Evolutionary conservation across 768 basidiomycete genomes (phyloP), one percentile per base, ranked within the genome.

Genomic region (Tephrocybe sp.): DNA sequence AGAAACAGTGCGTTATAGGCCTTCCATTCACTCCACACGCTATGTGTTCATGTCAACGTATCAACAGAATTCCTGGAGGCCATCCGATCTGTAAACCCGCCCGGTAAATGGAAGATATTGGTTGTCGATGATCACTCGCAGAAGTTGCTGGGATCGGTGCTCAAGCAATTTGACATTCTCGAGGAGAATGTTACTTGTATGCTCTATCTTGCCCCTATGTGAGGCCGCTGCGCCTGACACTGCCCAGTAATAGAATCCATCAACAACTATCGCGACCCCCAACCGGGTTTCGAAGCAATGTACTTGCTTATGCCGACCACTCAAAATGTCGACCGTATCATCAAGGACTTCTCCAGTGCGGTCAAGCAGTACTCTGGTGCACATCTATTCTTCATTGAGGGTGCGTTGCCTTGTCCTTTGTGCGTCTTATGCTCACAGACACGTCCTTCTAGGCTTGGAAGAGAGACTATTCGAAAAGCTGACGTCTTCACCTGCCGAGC

Each of bases 121-220:
- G 93, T 99, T 51, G 89, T 98, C 45, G 97, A 99, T 66, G 91
- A 94, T 56, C 82, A 91, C 69, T 86, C 94, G 21, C 86, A 94
- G 68, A 83, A 78, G 64, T 71, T 98, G 46, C 68, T 99, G 39
- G 80, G 84, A 53, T 82, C 88, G 8, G 91, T 94, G 3, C 77
- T 97, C 58, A 93, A 92, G 69, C 86, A 91, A 64, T 93, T 90
- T 59, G 95, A 99, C 65, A 89, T 98, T 48, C 69, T 98, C 48
- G 86, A 93, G 66, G 92, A 97, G 76, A 94, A 94, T 74, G 92
- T 98, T 36, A 97, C 94, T 39, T 79, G 95, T 97, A 72, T 64
- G 92, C 76, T 44, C 37, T 15, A 31, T 23, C n/a, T 8, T n/a
- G 10, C 43, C 38, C 34, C 30, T n/a, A n/a, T n/a, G 23, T 4